Evolutionary conservation across 164 flowering plant species (phyloP).

Genomic region (Euptelea pleiosperma): DNA sequence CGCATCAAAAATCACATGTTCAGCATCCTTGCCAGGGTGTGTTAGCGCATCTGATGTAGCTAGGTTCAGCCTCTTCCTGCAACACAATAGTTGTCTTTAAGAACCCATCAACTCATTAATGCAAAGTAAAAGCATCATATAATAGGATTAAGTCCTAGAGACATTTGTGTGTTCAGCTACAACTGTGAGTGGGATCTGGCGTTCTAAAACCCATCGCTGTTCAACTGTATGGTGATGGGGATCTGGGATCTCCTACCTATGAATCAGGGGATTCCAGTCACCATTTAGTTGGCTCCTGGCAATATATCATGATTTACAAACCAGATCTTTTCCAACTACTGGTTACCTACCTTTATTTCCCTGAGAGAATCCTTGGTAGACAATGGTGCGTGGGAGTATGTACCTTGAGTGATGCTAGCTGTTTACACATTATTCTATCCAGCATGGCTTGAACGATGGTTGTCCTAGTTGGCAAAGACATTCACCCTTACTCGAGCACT

Average conservation of each 20-base stretch:
- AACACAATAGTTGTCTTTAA: background rate
- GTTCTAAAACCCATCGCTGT: too few relatives aligned
- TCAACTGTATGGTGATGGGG: too few relatives aligned
- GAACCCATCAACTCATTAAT: background rate
- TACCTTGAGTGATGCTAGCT: background rate
- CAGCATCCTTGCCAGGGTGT: background rate
- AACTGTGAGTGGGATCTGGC: too few relatives aligned
- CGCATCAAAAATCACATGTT: background rate
- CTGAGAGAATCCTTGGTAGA: too few relatives aligned
- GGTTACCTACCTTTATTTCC: too few relatives aligned
- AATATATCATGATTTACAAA: too few relatives aligned
- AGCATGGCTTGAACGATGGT: constrained; percentile 6
- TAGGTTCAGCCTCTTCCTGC: constrained; percentile 5
- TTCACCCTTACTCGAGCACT: constrained; percentile 69
- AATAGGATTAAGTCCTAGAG: background rate
- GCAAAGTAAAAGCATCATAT: background rate
- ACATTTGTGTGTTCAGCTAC: too few relatives aligned
- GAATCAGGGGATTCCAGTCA: too few relatives aligned
- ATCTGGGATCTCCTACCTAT: too few relatives aligned
- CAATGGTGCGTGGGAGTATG: background rate
- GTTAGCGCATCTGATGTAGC: too few relatives aligned
- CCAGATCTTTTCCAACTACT: too few relatives aligned
- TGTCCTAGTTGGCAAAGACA: constrained; percentile 63
- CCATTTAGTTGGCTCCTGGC: too few relatives aligned
- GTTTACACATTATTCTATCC: background rate